Base-by-base conservation (phyloP, 2,329 filamentous ascomycete genomes). In the Cordyceps pruinosa region DNA sequence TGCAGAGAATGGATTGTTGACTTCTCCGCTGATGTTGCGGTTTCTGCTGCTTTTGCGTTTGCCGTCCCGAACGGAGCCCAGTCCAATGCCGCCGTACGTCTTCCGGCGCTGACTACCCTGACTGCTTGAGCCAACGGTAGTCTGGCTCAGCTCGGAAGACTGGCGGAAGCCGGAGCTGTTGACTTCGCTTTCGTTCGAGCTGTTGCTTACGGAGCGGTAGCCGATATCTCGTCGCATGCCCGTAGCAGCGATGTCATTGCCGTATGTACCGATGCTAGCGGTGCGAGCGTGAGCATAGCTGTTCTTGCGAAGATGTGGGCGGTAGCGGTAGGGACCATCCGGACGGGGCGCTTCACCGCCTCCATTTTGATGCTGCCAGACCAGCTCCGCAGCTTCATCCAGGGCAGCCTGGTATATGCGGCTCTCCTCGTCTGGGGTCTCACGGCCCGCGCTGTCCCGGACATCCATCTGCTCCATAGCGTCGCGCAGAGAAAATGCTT, bases 371-470 rank as follows among this genome's bases (percentile, higher is more conserved):
- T 93, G 89, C 66, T 85, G 83, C 80, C 84, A 91, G 44, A 93
- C 89, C 46, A 93, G 77, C 68, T 92, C 87, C 1, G 87, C 85
- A 12, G 89, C 89, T 69, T 93, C 89, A 59, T 90, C 77, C 60
- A 89, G 83, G 30, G 89, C 89, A 41, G 86, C 86, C 13, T 82
- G 75, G 68, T 89, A 87, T 49, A 92, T 69, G 45, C 81, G 81
- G 58, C 87, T 84, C 21, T 86, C 84, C 2, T 84, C 78, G 28
- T 77, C 73, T 41, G 67, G 59, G 7, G 59, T 62, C 19, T 68
- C 64, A 34, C 65, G 62, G 45, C 69, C 64, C 21, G 60, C 56
- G 39, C 67, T 64, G 30, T 75, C 71, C 54, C 75, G 76, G 44
- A 88, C 61, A 58, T 88, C 82, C 79, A 91, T 82, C 64, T 89